Evolutionary conservation across 768 basidiomycete genomes (phyloP), one percentile per base, ranked within the genome.

Genomic region (Phanerodontia chrysosporium): DNA sequence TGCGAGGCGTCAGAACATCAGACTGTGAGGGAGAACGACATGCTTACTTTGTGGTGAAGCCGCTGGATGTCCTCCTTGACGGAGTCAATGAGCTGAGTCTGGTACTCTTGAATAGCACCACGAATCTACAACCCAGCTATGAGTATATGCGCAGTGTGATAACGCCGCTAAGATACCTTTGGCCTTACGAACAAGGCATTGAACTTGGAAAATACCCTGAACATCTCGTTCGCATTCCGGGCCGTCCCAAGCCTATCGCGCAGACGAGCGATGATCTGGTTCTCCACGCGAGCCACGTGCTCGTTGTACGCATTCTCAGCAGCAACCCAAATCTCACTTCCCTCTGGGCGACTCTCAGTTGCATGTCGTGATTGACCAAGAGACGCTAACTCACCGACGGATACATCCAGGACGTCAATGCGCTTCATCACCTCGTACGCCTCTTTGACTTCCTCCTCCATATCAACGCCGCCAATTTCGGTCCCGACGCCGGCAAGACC

Each of bases 271-370:
- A 98, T 98, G 69, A 98, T 98, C 72, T 98, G 96, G 74, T 98
- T 98, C 76, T 99, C 97, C 21, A 99, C 96, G 13, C 96, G 81
- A 1, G 97, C 90, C 25, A 98, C 95, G 22, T 95, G 88, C 73
- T 98, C 96, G 66, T 98, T 98, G 72, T 99, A 99, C 4, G 95
- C 94, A 57, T 92, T 94, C 74, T 98, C 97, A 1, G 95, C 95
- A 0, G 94, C 86, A 29, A 96, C 89, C 96, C 95, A 98, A 53
- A 98, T 96, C 72, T 98, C 94, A 16, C 92, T 95, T 2, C 97
- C 96, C 79, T 96, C 95, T 94, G 66, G 45, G 49, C 6, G 49
- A 49, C 54, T 62, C 49, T 25, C n/a, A 30, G 22, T 16, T 45
- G 25, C 24, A 36, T 16, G 39, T 10, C 39, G 39, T 18, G 18